These are phyloP conservation scores for Hyaloperonospora brassicae DNA, from an alignment of 352 stramenopile species.

Conservation along the genomic window DNA sequence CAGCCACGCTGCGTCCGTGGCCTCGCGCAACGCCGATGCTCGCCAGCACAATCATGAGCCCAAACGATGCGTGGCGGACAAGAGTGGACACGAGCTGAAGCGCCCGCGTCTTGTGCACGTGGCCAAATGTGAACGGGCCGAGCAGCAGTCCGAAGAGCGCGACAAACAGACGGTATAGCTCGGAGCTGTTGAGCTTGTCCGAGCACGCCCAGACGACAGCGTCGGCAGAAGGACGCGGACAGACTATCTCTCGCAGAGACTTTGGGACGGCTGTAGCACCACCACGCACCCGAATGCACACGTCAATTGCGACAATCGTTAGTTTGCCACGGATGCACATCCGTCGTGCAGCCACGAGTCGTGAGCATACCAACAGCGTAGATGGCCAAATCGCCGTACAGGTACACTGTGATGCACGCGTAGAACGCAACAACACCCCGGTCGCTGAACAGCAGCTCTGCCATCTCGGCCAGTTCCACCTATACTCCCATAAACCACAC, in stretches of 20 bases:
- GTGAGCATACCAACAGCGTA: constrained; percentile 72
- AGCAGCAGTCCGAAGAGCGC: constrained; percentile 64
- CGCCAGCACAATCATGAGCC: constrained; percentile 75
- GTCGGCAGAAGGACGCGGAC: constrained; percentile 44
- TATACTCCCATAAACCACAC: constrained; percentile 14
- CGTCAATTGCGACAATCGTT: background rate
- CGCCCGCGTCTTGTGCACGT: constrained; percentile 77
- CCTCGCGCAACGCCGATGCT: constrained; percentile 58
- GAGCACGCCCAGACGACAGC: constrained; percentile 62
- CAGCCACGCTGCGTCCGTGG: constrained; percentile 45
- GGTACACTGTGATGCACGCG: constrained; percentile 68
- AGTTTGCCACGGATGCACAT: background rate
- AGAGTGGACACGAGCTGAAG: constrained; percentile 74
- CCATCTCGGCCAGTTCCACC: constrained; percentile 83
- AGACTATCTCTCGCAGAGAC: constrained; percentile 78
- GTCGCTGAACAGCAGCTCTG: constrained; percentile 61
- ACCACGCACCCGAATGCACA: background rate
- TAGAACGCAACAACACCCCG: constrained; percentile 73
- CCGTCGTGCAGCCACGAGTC: background rate
- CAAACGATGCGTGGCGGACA: constrained; percentile 79
- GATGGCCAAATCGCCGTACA: constrained; percentile 83
- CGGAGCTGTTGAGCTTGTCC: constrained; percentile 57
- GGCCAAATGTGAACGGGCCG: constrained; percentile 67
- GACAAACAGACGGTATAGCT: constrained; percentile 81
- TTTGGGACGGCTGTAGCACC: constrained; percentile 71